Evolutionary conservation across 2,329 filamentous ascomycete genomes (phyloP).

Genomic region (Penicillium sclerotiorum): DNA sequence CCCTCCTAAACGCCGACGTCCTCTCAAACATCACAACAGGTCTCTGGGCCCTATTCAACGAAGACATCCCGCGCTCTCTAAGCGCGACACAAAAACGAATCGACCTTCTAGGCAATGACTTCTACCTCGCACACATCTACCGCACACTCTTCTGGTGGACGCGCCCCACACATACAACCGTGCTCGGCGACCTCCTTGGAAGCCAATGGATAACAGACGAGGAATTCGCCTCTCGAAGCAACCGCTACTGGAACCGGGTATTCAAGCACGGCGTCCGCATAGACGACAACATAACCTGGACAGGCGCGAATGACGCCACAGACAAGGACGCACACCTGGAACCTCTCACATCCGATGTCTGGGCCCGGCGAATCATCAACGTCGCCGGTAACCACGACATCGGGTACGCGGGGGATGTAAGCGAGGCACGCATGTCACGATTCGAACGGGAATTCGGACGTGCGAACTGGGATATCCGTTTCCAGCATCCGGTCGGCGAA

Average conservation of each 20-base stretch:
- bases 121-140: slow-evolving; percentile 92
- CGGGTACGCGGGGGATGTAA: slow-evolving; percentile 91
- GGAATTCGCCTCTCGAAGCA: slow-evolving; percentile 75
- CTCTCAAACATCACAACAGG: slow-evolving; percentile 25
- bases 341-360: slow-evolving; percentile 53
- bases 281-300: slow-evolving; percentile 45
- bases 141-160: slow-evolving; percentile 82
- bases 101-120: slow-evolving; percentile 91
- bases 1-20: slow-evolving; percentile 21
- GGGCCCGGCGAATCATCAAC: slow-evolving; percentile 81
- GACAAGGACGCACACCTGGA: slow-evolving; percentile 25
- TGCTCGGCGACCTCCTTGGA: slow-evolving; percentile 87
- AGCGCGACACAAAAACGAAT: slow-evolving; percentile 74
- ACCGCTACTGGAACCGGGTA: slow-evolving; percentile 78
- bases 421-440: slow-evolving; percentile 69
- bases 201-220: slow-evolving; percentile 91
- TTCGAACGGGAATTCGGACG: slow-evolving; percentile 87
- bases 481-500: slow-evolving; percentile 66
- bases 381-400: slow-evolving; percentile 95
- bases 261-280: slow-evolving; percentile 71
- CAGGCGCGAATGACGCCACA: slow-evolving; percentile 46
- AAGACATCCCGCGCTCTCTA: slow-evolving; percentile 70
- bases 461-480: slow-evolving; percentile 84
- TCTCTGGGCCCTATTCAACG: slow-evolving; percentile 51
- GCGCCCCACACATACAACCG: slow-evolving; percentile 79